Conservation (phyloP, 495 filamentous ascomycete genomes). For the Xylaria venustula region DNA sequence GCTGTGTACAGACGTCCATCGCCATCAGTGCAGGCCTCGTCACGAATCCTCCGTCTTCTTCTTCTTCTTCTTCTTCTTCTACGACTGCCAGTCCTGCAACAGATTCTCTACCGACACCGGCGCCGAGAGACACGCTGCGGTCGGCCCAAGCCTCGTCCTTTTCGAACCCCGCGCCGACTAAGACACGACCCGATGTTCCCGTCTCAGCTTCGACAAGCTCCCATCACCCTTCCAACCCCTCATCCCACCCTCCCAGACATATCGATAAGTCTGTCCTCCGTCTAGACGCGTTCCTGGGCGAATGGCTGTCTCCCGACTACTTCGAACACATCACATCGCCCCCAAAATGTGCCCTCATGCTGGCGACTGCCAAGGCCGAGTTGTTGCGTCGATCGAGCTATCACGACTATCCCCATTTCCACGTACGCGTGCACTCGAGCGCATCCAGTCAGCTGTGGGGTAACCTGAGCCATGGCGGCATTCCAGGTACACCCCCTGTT, state of each 20-base stretch:
- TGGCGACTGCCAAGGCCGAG: constrained; percentile 82
- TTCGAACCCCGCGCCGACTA: constrained; percentile 18
- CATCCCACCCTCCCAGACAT: background rate
- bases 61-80: no score
- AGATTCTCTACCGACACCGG: constrained; percentile 21
- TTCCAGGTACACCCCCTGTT: constrained; percentile 10
- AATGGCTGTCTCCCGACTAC: constrained; percentile 93
- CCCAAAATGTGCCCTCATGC: constrained; percentile 80
- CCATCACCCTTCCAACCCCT: background rate
- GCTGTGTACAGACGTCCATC: constrained; percentile 90
- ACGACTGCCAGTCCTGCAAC: no score
- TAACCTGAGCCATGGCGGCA: constrained; percentile 16
- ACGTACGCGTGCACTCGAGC: constrained; percentile 29
- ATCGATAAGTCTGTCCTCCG: constrained; percentile 62
- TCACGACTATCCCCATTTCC: constrained; percentile 44
- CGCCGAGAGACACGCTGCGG: constrained; percentile 10
- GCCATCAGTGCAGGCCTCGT: constrained; percentile 86
- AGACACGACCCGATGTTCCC: constrained; percentile 19
- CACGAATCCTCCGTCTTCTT: constrained; percentile 46
- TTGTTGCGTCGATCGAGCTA: constrained; percentile 69
- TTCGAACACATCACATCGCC: constrained; percentile 90
- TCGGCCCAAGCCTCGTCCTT: constrained; percentile 19
- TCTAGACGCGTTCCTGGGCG: constrained; percentile 88
- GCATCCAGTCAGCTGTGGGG: constrained; percentile 41
- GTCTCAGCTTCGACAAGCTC: background rate